These are phyloP conservation scores for Trichoderma gracile DNA, from an alignment of 2,329 filamentous ascomycete species.

Conservation along the genomic window DNA sequence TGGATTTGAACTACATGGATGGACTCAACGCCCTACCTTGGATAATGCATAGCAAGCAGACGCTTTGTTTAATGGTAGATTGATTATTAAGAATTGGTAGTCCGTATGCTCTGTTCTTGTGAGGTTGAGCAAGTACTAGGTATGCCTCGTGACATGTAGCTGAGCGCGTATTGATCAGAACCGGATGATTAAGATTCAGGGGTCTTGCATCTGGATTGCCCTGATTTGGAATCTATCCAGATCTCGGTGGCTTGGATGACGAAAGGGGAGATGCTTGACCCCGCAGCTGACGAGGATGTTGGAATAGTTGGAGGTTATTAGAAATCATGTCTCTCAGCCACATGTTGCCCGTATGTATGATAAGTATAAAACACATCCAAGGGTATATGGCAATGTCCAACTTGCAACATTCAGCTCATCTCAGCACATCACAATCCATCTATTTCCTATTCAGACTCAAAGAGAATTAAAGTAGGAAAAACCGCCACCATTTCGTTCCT, in stretches of 20 bases:
- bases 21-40: too few species aligned
- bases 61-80: background rate
- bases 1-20: background rate
- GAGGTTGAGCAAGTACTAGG: background rate
- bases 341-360: too few species aligned
- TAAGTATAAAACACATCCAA: too few species aligned
- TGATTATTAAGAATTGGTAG: background rate
- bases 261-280: background rate
- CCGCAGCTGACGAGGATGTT: slow-evolving; percentile 15
- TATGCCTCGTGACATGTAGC: background rate
- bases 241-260: slow-evolving; percentile 4
- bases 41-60: background rate
- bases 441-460: background rate
- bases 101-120: background rate
- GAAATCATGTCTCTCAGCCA: background rate
- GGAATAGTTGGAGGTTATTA: background rate
- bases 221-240: slow-evolving; percentile 20
- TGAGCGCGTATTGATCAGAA: background rate
- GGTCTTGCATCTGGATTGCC: background rate
- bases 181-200: background rate
- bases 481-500: background rate
- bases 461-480: background rate
- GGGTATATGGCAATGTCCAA: too few species aligned
- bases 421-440: background rate
- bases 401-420: background rate